Evolutionary conservation across 768 basidiomycete genomes (phyloP), one percentile per base, ranked within the genome.

Genomic region (Clitopilus hobsonii): DNA sequence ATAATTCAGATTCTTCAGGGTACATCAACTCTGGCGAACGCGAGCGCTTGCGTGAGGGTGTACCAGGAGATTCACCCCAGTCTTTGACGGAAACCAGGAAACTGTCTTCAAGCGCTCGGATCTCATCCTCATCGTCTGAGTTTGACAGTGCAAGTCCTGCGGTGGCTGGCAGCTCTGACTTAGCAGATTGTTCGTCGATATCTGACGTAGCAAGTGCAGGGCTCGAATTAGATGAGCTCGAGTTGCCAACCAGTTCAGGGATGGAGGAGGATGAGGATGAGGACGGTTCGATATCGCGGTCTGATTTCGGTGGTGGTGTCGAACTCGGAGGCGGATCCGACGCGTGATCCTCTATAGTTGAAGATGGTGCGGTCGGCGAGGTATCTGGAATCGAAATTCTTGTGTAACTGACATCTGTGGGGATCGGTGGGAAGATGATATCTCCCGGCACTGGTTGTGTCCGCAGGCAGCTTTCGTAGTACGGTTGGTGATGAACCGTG

Each of bases 361-460:
- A 67, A 8, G 63, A 64, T 25, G 72, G 63, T 14, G 65, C 56
- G 30, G 60, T 53, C 1, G 63, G 57, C 50, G 58, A 56, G 23
- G 67, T 64, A 18, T 57, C 47, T 54, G 56, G 56, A 36, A 64
- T 58, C 25, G 64, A 55, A 7, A 71, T 56, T 58, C 69, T 56
- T 59, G 64, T 66, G 54, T 71, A 71, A 5, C 70, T 68, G 53
- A 73, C 67, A 11, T 69, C 70, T 5, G 83, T 71, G 14, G 88
- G 89, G 2, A 90, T 69, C 1, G 87, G 86, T 50, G 89, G 89
- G 67, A 90, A 90, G 28, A 90, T 82, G 26, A 88, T 75, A 27
- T 88, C 88, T 6, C 84, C 76, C 5, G 85, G 77, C 4, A 77
- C 51, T 18, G 65, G 63, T 52, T 80, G 78, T 14, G 74, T 73